A percentile compares a stretch with the other conserved stretches of the same genome.
These are phyloP conservation scores for Triglochin maritima DNA, from an alignment of 106 monocot species.

Conservation along the genomic window DNA sequence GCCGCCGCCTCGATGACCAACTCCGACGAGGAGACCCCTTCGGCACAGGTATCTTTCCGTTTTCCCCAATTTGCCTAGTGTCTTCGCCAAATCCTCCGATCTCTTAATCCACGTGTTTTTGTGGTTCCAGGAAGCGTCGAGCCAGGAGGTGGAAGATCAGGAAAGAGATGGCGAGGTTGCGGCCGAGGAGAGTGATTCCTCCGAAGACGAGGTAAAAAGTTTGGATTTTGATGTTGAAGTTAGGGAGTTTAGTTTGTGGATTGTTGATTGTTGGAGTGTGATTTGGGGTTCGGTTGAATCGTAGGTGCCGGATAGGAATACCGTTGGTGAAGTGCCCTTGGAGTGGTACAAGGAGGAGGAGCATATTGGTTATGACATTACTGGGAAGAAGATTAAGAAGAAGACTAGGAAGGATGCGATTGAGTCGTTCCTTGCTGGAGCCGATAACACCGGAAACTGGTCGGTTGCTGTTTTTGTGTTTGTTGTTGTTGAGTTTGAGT, in stretches of 20 bases:
- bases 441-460: constrained; percentile 85
- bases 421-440: constrained; percentile 65
- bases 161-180: constrained; percentile 1
- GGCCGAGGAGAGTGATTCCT: constrained; percentile 73
- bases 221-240: neutral
- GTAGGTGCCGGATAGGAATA: constrained; percentile 76
- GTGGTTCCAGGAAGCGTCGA: too few species aligned
- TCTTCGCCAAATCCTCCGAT: too few species aligned
- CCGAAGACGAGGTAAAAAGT: constrained; percentile 69
- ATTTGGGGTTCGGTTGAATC: constrained; percentile 1
- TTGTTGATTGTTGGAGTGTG: neutral
- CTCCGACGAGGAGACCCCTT: too few species aligned
- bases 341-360: constrained; percentile 93
- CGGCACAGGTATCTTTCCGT: too few species aligned
- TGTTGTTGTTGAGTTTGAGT: neutral
- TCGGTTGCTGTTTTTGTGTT: constrained; percentile 4
- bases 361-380: constrained; percentile 85
- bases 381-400: constrained; percentile 81
- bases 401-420: constrained; percentile 69
- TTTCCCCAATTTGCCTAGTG: too few species aligned
- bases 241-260: neutral
- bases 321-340: constrained; percentile 76
- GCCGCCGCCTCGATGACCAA: too few species aligned
- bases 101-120: too few species aligned
- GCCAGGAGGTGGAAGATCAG: neutral